Evolutionary conservation across 1,284 basidiomycete genomes (phyloP).

Genomic region (Exobasidium cylindrosporum): DNA sequence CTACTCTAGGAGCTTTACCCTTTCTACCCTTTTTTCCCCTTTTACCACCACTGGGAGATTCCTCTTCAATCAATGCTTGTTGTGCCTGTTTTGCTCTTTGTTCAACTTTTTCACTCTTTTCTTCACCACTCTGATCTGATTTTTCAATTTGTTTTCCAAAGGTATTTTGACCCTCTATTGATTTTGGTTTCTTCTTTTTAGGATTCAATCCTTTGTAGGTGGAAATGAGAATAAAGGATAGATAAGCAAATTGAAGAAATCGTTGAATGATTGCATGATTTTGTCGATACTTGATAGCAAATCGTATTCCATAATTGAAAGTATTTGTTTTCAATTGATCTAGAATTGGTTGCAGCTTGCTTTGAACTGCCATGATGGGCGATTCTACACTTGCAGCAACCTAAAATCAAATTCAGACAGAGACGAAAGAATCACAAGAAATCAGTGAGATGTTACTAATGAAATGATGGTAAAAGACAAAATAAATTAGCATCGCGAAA

Average conservation of each 20-base stretch:
- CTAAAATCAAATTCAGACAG: too few species aligned
- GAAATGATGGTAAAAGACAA: too few species aligned
- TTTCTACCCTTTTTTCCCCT: constrained; percentile 28
- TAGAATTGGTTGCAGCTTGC: constrained; percentile 29
- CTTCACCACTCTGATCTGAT: constrained; percentile 14
- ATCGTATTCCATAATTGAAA: constrained; percentile 34
- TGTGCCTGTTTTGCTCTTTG: constrained; percentile 11
- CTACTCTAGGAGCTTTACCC: constrained; percentile 42
- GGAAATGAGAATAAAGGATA: constrained; percentile 32
- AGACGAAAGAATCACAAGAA: too few species aligned
- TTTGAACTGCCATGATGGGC: constrained; percentile 43
- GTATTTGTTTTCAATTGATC: constrained; percentile 41
- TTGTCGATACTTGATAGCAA: constrained; percentile 35
- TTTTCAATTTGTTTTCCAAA: not conserved
- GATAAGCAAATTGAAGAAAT: constrained; percentile 35
- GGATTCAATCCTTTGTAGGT: constrained; percentile 32
- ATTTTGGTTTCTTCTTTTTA: constrained; percentile 33
- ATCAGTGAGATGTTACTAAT: too few species aligned
- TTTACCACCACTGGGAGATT: constrained; percentile 25
- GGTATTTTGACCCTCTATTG: constrained; percentile 10
- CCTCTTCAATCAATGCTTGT: constrained; percentile 17
- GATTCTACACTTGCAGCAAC: too few species aligned
- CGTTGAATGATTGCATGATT: constrained; percentile 47
- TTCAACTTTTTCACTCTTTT: constrained; percentile 17
- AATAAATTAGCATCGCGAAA: too few species aligned